Evolutionary conservation across 345 rosid genomes (phyloP), one percentile per base, ranked within the genome.

Genomic region (Eucalyptus cloeziana): DNA sequence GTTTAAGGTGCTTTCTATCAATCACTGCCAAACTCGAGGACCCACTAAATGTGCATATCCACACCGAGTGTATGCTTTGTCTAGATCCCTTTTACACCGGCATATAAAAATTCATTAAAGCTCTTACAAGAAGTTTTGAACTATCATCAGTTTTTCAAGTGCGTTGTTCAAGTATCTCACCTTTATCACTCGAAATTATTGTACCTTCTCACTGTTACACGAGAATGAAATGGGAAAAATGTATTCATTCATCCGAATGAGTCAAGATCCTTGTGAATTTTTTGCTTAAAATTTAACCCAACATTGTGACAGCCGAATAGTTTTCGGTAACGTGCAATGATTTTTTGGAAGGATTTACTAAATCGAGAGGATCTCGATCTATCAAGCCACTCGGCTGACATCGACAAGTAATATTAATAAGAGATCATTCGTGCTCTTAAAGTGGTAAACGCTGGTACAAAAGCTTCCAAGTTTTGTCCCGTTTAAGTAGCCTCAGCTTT

Each of bases 271-370:
- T 37, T 71, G 25, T 44, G 0, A 33, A 37, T 43, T 71, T 8
- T 69, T 37, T 71, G 1, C 22, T 21, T 19, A 37, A 2, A 71
- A 1, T 19, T 37, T 37, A 71, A 22, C 14, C 45, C 13, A 13
- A 71, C 0, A 37, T 19, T 7, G 0, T 22, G 5, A 19, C 14
- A 19, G 0, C 14, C 1, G 13, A 21, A 0, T 22, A 54, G 1
- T 54, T 54, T 54, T 22, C 27, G 25, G 27, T 54, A 22, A 54
- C 3, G 0, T 22, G 25, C 27, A 22, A 54, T 54, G 12, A 54
- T 54, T 21, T 22, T 51, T 54, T 54, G 25, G 12, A 4, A 54
- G 27, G 27, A 22, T 54, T 54, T 54, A 54, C 60, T 54, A 54
- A 54, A 54, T 22, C 5, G 27, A 22, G 60, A 54, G 60, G 60